Percentiles rank a stretch among this genome's conserved stretches.
These are phyloP conservation scores for Amanita polypyramis DNA, from an alignment of 768 basidiomycete species.

Conservation along the genomic window DNA sequence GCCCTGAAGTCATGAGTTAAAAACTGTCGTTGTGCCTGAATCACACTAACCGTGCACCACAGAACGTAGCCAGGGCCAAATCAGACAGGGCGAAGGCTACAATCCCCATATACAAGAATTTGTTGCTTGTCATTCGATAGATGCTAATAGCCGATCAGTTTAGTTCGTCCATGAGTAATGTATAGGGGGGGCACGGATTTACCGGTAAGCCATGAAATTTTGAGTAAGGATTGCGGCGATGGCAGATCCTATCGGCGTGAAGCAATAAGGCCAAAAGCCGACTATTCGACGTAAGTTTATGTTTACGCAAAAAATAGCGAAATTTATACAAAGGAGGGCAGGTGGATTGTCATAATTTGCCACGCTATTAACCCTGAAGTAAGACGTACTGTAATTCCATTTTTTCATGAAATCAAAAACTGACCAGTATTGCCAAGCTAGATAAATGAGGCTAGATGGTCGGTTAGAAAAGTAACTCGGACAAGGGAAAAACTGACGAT, in stretches of 20 bases:
- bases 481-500: not conserved
- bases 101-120: conserved; percentile 8
- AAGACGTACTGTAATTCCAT: not conserved
- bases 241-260: conserved; percentile 10
- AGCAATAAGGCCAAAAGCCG: conserved; percentile 9
- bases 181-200: not conserved
- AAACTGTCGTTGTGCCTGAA: not conserved
- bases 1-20: not conserved
- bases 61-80: not conserved
- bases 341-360: not conserved
- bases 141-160: conserved; percentile 5
- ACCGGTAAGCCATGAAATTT: conserved; percentile 12
- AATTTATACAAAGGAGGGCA: not conserved
- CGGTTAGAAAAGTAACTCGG: not conserved
- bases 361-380: not conserved
- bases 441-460: not conserved
- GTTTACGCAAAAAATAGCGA: not conserved
- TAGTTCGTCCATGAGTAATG: not conserved
- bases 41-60: not conserved
- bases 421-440: not conserved
- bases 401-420: not conserved
- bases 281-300: not conserved
- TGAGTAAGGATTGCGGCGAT: conserved; percentile 11
- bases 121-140: conserved; percentile 4
- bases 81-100: conserved; percentile 4